phyloP scores from a whole-genome alignment of 768 basidiomycete species.

The Chalciporus piperatus region DNA sequence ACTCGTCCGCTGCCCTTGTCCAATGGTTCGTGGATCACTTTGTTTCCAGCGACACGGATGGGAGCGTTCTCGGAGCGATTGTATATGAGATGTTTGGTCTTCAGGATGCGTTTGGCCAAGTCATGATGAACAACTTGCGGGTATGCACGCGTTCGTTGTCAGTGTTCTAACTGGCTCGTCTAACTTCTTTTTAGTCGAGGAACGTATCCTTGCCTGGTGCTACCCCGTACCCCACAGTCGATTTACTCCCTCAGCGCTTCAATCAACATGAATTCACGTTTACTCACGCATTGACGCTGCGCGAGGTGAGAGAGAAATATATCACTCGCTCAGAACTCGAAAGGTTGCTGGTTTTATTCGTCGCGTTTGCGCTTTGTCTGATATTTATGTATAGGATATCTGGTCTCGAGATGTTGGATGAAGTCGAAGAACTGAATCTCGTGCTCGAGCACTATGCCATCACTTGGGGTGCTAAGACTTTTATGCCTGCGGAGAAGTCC shows the following conservation, averaged over 20 bases:
- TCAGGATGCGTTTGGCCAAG: constrained; percentile 83
- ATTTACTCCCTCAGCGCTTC: constrained; percentile 60
- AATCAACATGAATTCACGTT: constrained; percentile 50
- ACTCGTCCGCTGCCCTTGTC: constrained; percentile 55
- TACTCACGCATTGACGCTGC: constrained; percentile 60
- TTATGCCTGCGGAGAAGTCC: not conserved
- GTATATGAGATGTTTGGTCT: constrained; percentile 95
- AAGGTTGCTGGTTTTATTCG: constrained; percentile 32
- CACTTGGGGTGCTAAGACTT: constrained; percentile 51
- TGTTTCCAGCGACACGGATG: not conserved
- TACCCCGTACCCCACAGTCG: constrained; percentile 54
- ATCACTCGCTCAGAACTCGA: constrained; percentile 50
- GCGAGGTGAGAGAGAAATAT: constrained; percentile 59
- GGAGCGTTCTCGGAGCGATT: constrained; percentile 46
- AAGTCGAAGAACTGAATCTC: constrained; percentile 91
- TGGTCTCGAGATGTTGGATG: constrained; percentile 83
- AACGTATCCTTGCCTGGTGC: constrained; percentile 75
- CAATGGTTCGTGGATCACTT: constrained; percentile 69
- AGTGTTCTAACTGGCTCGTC: not conserved
- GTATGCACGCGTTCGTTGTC: constrained; percentile 36
- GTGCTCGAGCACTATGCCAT: constrained; percentile 89
- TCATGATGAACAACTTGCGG: constrained; percentile 87
- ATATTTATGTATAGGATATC: constrained; percentile 53
- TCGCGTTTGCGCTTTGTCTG: not conserved
- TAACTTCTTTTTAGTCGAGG: constrained; percentile 47